These are phyloP conservation scores for Pseudonitzschia pungens DNA, from an alignment of 108 stramenopile genomes.

Conservation along the genomic window DNA sequence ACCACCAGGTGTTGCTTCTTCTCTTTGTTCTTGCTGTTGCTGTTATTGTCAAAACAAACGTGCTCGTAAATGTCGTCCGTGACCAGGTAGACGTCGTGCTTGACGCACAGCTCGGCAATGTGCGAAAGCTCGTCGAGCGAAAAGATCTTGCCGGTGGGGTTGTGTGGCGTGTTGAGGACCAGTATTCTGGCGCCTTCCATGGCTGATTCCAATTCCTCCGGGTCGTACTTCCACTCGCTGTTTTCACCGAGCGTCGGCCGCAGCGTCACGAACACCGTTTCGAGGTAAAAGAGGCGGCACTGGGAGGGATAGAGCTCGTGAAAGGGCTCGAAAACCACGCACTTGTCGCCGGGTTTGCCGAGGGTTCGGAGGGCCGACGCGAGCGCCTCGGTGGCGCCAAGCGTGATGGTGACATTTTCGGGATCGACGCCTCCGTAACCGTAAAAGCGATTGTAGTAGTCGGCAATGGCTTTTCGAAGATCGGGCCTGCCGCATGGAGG, in stretches of 20 bases:
- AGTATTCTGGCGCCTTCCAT: slow-evolving; percentile 56
- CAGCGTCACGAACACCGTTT: slow-evolving; percentile 58
- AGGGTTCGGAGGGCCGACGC: slow-evolving; percentile 65
- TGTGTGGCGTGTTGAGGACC: slow-evolving; percentile 93
- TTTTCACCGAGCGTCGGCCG: neutral
- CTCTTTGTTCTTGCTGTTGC: neutral
- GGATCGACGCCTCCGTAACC: slow-evolving; percentile 40
- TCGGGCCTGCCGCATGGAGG: slow-evolving; percentile 69
- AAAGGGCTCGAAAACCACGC: slow-evolving; percentile 74
- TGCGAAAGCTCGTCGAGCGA: slow-evolving; percentile 61
- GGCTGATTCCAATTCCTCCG: slow-evolving; percentile 52
- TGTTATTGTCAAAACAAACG: slow-evolving; percentile 47
- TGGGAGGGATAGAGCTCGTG: slow-evolving; percentile 76
- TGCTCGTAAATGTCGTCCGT: slow-evolving; percentile 82
- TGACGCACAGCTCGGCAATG: slow-evolving; percentile 56
- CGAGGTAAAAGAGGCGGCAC: slow-evolving; percentile 62
- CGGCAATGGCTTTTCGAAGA: slow-evolving; percentile 45
- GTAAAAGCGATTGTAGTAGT: slow-evolving; percentile 61
- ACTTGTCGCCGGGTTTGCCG: slow-evolving; percentile 63
- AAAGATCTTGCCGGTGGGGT: slow-evolving; percentile 94
- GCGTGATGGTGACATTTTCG: slow-evolving; percentile 59
- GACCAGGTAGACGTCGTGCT: slow-evolving; percentile 63
- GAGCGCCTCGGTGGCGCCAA: slow-evolving; percentile 74
- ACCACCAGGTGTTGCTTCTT: slow-evolving; percentile 11
- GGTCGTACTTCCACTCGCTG: slow-evolving; percentile 51